A percentile compares a stretch with the other conserved stretches of the same genome.
Conservation (phyloP, 768 basidiomycete species). For the Sarcodon aspratus region DNA sequence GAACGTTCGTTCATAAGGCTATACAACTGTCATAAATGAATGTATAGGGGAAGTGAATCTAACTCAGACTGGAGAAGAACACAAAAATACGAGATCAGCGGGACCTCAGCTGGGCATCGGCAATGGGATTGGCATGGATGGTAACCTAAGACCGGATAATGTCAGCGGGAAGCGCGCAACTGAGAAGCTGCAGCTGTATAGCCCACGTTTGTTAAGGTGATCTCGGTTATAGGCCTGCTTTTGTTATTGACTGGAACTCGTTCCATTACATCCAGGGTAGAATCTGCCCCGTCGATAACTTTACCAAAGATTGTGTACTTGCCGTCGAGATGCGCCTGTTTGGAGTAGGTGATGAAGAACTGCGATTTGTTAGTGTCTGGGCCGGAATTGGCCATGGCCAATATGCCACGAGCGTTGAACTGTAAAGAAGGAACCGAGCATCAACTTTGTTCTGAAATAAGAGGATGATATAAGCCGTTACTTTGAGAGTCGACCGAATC, state of each 20-base stretch:
- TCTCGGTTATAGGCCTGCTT: constrained; percentile 77
- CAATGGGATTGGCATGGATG: constrained; percentile 93
- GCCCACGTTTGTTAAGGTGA: constrained; percentile 72
- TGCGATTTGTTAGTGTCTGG: constrained; percentile 89
- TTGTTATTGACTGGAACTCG: constrained; percentile 84
- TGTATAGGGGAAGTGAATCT: too few relatives aligned
- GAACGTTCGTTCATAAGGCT: too few relatives aligned
- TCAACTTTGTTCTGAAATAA: background rate
- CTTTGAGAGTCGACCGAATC: constrained; percentile 89
- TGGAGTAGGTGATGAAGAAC: constrained; percentile 84
- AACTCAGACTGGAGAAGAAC: background rate
- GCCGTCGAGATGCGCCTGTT: constrained; percentile 88
- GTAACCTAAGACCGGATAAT: constrained; percentile 40
- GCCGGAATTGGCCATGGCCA: constrained; percentile 98
- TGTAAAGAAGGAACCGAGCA: constrained; percentile 17
- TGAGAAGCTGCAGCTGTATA: background rate
- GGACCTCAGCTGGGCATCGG: constrained; percentile 49
- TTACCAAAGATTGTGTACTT: constrained; percentile 94
- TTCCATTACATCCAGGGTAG: constrained; percentile 91
- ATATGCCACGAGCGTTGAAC: constrained; percentile 92
- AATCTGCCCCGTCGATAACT: constrained; percentile 97
- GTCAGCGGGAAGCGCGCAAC: background rate
- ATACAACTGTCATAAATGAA: too few relatives aligned
- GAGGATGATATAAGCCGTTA: constrained; percentile 19
- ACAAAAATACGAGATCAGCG: background rate